These are phyloP conservation scores for Limonium bicolor DNA, from an alignment of 148 eudicot species.

Conservation along the genomic window DNA sequence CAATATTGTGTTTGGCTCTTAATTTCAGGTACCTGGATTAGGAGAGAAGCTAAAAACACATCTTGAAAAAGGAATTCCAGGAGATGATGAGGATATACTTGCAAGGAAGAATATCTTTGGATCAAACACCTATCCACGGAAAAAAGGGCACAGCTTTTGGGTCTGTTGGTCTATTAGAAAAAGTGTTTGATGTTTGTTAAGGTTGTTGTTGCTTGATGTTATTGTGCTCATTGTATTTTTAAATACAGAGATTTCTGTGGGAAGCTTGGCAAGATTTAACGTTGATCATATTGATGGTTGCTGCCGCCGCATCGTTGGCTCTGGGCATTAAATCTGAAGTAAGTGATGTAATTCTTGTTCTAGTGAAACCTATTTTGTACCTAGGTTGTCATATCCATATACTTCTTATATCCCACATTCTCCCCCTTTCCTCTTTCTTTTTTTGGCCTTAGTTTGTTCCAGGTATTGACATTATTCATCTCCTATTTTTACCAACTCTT, in stretches of 20 bases:
- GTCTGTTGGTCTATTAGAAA: too few relatives aligned
- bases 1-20: not conserved
- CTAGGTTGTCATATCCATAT: not conserved
- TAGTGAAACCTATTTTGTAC: not conserved
- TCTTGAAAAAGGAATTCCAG: constrained; percentile 59
- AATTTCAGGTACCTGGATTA: constrained; percentile 44
- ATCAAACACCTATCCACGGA: constrained; percentile 84
- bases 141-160: constrained; percentile 76
- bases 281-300: constrained; percentile 84
- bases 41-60: constrained; percentile 43
- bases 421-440: too few relatives aligned
- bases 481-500: too few relatives aligned
- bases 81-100: constrained; percentile 43
- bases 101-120: constrained; percentile 57
- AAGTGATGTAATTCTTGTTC: too few relatives aligned
- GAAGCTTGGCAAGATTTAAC: constrained; percentile 93
- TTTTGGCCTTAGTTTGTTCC: too few relatives aligned
- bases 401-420: not conserved
- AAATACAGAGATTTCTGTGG: constrained; percentile 60
- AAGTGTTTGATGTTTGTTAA: not conserved
- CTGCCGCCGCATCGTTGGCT: constrained; percentile 90
- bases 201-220: not conserved
- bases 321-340: constrained; percentile 97
- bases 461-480: too few relatives aligned
- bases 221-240: constrained; percentile 2